These are phyloP conservation scores for Oryza meyeriana DNA, from an alignment of 176 grass and related monocot genomes.

Conservation along the genomic window DNA sequence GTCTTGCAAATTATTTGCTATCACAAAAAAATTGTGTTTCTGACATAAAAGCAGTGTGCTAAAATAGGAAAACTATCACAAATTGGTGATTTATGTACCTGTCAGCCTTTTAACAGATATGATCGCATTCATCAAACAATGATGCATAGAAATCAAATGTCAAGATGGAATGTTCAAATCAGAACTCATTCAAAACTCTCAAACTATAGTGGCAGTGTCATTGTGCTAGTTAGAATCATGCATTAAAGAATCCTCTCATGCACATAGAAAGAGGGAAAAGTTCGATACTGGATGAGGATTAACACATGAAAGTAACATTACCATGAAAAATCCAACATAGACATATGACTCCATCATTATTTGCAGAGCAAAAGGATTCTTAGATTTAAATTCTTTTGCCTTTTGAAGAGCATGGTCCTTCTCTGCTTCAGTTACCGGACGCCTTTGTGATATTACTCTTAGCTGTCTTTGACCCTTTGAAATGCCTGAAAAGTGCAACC, in stretches of 20 bases:
- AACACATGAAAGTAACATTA: slow-evolving; percentile 36
- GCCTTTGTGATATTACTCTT: slow-evolving; percentile 58
- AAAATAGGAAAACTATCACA: background rate
- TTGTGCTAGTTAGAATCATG: background rate
- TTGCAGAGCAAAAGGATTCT: slow-evolving; percentile 49
- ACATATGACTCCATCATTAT: slow-evolving; percentile 84
- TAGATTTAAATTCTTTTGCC: slow-evolving; percentile 66
- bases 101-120: background rate
- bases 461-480: slow-evolving; percentile 44
- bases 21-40: background rate
- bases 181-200: background rate
- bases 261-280: background rate
- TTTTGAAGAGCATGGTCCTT: slow-evolving; percentile 47
- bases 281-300: background rate
- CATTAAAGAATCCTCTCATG: background rate
- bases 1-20: background rate
- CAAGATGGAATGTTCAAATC: background rate
- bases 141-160: background rate
- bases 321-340: slow-evolving; percentile 80
- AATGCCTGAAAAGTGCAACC: slow-evolving; percentile 36
- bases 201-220: background rate
- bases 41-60: background rate
- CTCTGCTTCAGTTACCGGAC: slow-evolving; percentile 64
- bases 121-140: background rate
- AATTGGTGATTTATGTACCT: background rate